A percentile compares a stretch with the other conserved stretches of the same genome.
phyloP scores from a whole-genome alignment of 805 yeast genomes.

The Yarrowia sp. region DNA sequence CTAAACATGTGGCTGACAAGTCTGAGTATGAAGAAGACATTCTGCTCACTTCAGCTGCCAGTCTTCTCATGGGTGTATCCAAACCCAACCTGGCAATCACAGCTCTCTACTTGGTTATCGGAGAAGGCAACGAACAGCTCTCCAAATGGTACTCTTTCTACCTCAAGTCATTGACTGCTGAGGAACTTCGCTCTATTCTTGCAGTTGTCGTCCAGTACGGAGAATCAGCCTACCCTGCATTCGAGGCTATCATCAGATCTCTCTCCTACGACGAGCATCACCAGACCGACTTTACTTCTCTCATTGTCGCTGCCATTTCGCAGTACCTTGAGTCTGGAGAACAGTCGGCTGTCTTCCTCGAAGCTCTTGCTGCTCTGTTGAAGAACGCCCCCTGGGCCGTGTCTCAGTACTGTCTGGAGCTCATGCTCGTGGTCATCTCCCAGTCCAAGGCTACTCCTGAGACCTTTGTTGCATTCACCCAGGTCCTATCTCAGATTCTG shows the following conservation, averaged over 20 bases:
- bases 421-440: conserved; percentile 55
- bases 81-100: conserved; percentile 34
- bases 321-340: conserved; percentile 22
- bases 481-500: conserved; percentile 64
- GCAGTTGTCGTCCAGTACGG: conserved; percentile 6
- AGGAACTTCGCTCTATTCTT: conserved; percentile 2
- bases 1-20: not conserved
- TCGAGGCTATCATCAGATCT: not conserved
- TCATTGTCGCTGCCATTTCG: conserved; percentile 21
- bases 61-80: conserved; percentile 24
- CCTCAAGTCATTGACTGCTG: not conserved
- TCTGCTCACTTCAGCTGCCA: conserved; percentile 6
- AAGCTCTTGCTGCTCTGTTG: conserved; percentile 48
- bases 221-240: conserved; percentile 15
- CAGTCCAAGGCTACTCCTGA: conserved; percentile 45
- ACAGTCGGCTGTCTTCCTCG: conserved; percentile 15
- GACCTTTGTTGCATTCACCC: conserved; percentile 54
- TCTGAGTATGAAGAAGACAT: not conserved
- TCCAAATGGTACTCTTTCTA: conserved; percentile 14
- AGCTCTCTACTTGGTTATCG: conserved; percentile 12
- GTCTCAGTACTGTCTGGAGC: conserved; percentile 71
- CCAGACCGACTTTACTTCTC: conserved; percentile 4
- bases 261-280: conserved; percentile 15
- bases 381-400: conserved; percentile 63
- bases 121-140: conserved; percentile 1